Evolutionary conservation across 257 asterid genomes (phyloP).

Genomic region (Fraxinus anomala): DNA sequence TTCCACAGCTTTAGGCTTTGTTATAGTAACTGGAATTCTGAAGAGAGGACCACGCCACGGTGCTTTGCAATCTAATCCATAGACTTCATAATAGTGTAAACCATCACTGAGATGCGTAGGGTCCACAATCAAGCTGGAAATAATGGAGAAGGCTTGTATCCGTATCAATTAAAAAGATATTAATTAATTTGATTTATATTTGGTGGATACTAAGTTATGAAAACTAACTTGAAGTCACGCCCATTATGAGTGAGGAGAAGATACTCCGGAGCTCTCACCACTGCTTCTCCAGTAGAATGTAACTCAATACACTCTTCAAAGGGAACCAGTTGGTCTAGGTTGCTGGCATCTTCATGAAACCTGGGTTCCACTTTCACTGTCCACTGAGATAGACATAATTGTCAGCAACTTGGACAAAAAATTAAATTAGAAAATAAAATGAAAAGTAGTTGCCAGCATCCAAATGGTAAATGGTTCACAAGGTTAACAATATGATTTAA

Average conservation of each 20-base stretch:
- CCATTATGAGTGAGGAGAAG: conserved; percentile 93
- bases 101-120: conserved; percentile 79
- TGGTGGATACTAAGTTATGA: conserved; percentile 19
- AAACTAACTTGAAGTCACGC: conserved; percentile 86
- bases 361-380: conserved; percentile 83
- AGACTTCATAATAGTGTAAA: conserved; percentile 91
- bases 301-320: conserved; percentile 84
- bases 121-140: conserved; percentile 86
- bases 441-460: conserved; percentile 12
- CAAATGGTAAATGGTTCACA: conserved; percentile 16
- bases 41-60: conserved; percentile 99
- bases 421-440: neutral
- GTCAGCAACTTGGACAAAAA: conserved; percentile 33
- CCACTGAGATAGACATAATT: conserved; percentile 62
- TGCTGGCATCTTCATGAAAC: conserved; percentile 94
- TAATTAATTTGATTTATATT: neutral
- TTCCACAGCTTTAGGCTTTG: conserved; percentile 71
- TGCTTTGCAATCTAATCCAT: conserved; percentile 76
- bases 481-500: neutral
- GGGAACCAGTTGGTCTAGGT: conserved; percentile 89
- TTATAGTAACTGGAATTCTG: conserved; percentile 87
- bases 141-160: conserved; percentile 28
- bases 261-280: conserved; percentile 88
- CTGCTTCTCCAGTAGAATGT: conserved; percentile 64
- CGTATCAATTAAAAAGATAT: conserved; percentile 20